Percentiles rank a stretch among this genome's conserved stretches.
phyloP scores from a whole-genome alignment of 495 filamentous ascomycete genomes.

The Sphaerosporella brunnea region DNA sequence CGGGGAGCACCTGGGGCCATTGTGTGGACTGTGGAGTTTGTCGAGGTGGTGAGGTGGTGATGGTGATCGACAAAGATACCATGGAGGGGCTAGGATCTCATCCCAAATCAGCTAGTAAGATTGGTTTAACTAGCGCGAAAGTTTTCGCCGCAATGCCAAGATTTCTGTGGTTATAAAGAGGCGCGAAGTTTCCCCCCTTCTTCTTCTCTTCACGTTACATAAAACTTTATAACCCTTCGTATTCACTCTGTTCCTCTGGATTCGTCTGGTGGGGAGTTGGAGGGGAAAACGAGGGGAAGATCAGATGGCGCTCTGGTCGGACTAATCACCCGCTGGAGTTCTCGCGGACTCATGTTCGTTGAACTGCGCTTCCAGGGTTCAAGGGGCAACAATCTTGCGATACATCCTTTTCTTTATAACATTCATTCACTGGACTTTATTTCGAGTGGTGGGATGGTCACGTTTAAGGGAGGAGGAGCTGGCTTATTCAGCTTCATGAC shows the following conservation, averaged over 20 bases:
- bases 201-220: constrained; percentile 34
- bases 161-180: too few relatives aligned
- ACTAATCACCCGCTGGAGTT: neutral
- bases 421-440: too few relatives aligned
- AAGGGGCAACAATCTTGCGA: constrained; percentile 6
- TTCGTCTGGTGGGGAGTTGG: constrained; percentile 45
- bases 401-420: constrained; percentile 13
- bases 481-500: too few relatives aligned
- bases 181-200: constrained; percentile 7
- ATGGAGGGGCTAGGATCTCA: too few relatives aligned
- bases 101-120: too few relatives aligned
- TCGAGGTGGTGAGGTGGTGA: too few relatives aligned
- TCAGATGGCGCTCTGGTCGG: neutral
- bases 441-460: too few relatives aligned
- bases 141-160: too few relatives aligned
- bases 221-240: constrained; percentile 52
- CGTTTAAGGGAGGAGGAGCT: too few relatives aligned
- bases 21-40: too few relatives aligned
- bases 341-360: neutral
- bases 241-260: constrained; percentile 56
- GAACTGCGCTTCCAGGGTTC: neutral
- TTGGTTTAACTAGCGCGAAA: too few relatives aligned
- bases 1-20: constrained; percentile 52
- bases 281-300: constrained; percentile 69
- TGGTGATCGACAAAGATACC: too few relatives aligned